Evolutionary conservation across 345 rosid genomes (phyloP).

Genomic region (Balakata baccata): DNA sequence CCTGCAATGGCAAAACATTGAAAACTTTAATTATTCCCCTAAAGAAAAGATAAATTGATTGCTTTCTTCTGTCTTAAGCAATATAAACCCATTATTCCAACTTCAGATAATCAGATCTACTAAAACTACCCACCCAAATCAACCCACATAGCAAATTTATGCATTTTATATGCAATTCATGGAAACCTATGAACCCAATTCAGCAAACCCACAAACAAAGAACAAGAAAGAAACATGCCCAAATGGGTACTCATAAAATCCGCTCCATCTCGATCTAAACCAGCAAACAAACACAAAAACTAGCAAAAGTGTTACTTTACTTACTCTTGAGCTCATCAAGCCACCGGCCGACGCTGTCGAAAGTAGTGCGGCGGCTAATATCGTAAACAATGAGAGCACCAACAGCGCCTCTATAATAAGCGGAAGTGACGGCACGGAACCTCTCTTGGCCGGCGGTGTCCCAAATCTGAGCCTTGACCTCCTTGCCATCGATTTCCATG

Average conservation of each 20-base stretch:
- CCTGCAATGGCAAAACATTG: neutral
- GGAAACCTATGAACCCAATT: neutral
- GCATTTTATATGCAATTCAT: neutral
- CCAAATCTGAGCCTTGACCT: conserved; percentile 44
- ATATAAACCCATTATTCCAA: conserved; percentile 8
- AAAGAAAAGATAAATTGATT: neutral
- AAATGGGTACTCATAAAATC: conserved; percentile 1
- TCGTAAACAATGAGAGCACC: conserved; percentile 40
- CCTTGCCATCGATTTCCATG: conserved; percentile 38
- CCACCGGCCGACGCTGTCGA: conserved; percentile 33
- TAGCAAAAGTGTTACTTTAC: neutral
- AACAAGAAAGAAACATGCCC: neutral
- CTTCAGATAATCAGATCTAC: conserved; percentile 26
- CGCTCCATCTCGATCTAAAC: neutral
- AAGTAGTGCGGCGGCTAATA: conserved; percentile 36
- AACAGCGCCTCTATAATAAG: conserved; percentile 36
- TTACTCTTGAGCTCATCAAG: conserved; percentile 38
- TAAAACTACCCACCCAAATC: conserved; percentile 12
- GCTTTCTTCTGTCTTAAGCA: conserved; percentile 12
- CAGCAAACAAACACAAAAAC: neutral
- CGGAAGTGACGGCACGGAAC: conserved; percentile 36
- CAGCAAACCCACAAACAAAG: neutral
- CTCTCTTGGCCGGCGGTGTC: conserved; percentile 42
- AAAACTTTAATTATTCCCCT: neutral
- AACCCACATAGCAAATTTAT: conserved; percentile 9